These are phyloP conservation scores for Ceratopteris richardii DNA, from an alignment of 75 land plant genomes.

Conservation along the genomic window DNA sequence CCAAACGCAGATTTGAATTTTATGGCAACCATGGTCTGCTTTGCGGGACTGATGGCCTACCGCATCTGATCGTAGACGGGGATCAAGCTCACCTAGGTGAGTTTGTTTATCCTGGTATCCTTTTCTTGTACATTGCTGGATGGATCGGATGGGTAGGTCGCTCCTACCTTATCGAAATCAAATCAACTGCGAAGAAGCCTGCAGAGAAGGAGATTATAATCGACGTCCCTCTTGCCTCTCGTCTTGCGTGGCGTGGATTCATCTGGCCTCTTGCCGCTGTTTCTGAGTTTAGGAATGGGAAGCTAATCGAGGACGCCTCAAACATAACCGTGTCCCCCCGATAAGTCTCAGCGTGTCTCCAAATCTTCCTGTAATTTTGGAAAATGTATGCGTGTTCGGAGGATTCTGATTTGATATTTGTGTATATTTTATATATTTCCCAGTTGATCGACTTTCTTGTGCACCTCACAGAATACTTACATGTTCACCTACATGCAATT, in stretches of 20 bases:
- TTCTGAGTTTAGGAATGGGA: conserved; percentile 65
- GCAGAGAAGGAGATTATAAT: conserved; percentile 92
- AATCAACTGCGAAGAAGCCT: conserved; percentile 54
- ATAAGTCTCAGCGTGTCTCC: no score
- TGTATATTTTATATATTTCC: no score
- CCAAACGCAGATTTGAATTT: conserved; percentile 67
- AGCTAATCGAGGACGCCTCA: conserved; percentile 54
- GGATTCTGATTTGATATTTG: no score
- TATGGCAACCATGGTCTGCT: conserved; percentile 73
- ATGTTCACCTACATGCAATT: no score
- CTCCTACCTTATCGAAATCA: conserved; percentile 70
- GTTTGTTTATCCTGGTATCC: conserved; percentile 76
- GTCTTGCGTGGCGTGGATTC: conserved; percentile 54
- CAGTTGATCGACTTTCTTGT: no score
- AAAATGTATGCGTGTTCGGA: no score
- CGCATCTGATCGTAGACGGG: conserved; percentile 85
- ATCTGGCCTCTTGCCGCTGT: conserved; percentile 88
- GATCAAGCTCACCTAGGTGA: conserved; percentile 96
- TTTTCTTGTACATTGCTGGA: conserved; percentile 87
- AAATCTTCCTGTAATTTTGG: no score
- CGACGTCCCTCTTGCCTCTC: conserved; percentile 71
- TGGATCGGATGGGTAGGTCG: conserved; percentile 98
- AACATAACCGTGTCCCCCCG: conserved; percentile 44
- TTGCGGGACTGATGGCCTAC: conserved; percentile 88
- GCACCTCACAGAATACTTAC: no score